Percentiles rank a stretch among this genome's conserved stretches.
Conservation (phyloP, 805 yeast genomes). For the Saccharomycopsis lassenensis region DNA sequence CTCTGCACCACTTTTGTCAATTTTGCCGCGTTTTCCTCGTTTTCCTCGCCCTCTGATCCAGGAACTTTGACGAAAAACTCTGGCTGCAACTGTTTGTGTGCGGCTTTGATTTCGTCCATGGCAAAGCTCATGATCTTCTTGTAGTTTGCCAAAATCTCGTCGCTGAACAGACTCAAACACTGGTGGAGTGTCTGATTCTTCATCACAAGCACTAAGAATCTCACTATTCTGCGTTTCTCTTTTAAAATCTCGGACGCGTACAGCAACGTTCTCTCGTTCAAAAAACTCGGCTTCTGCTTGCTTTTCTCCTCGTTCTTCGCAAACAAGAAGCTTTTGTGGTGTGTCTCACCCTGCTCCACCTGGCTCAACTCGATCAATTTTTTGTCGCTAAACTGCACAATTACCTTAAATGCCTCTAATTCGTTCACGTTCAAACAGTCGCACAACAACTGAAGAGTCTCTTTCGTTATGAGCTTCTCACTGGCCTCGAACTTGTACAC, state of each 20-base stretch:
- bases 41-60: background rate
- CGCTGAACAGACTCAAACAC: slow-evolving; percentile 1
- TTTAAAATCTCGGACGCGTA: slow-evolving; percentile 9
- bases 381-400: slow-evolving; percentile 27
- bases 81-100: background rate
- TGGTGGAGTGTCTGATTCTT: slow-evolving; percentile 6
- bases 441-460: slow-evolving; percentile 19
- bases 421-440: slow-evolving; percentile 29
- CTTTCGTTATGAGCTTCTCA: background rate
- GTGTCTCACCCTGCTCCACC: slow-evolving; percentile 14
- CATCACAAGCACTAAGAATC: slow-evolving; percentile 7
- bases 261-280: slow-evolving; percentile 5
- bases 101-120: slow-evolving; percentile 1
- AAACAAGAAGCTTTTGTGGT: slow-evolving; percentile 22
- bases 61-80: background rate
- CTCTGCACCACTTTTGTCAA: slow-evolving; percentile 6
- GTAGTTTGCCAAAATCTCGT: background rate
- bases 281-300: slow-evolving; percentile 11
- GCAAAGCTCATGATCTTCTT: background rate
- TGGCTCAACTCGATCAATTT: slow-evolving; percentile 8
- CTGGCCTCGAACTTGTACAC: slow-evolving; percentile 1
- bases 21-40: background rate
- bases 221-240: slow-evolving; percentile 11
- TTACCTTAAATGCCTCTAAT: slow-evolving; percentile 39
- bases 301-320: slow-evolving; percentile 3